Evolutionary conservation across 2,329 filamentous ascomycete genomes (phyloP), one percentile per base, ranked within the genome.

Genomic region (Periconia sp.): DNA sequence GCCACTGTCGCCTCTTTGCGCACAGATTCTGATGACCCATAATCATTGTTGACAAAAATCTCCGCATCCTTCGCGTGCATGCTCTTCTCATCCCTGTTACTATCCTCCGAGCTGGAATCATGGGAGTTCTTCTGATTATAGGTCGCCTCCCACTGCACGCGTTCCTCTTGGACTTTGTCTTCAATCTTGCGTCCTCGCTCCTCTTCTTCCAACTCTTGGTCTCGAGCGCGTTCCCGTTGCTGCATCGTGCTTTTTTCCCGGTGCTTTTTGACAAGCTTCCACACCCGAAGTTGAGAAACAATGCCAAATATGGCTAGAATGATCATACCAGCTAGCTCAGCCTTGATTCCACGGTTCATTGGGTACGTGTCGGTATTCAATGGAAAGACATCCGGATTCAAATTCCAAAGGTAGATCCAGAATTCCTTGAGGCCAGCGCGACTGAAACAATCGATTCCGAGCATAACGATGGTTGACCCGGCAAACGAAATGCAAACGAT

Each of bases 381-480:
- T 0, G 92, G 92, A 65, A 97, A 97, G 0, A 92, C 77, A 41
- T 68, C 81, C 41, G 85, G 79, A 71, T 97, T 97, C 40, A 97
- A 75, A 44, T 77, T 78, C 93, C 93, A 97, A 37, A 96, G 81
- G 70, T 95, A 97, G 6, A 91, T 82, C 93, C 93, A 97, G 62
- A 97, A 97, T 71, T 97, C 93, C 72, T 96, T 97, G 63, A 96
- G 77, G 0, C 93, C 93, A n/a, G 92, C 91, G 57, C 86, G 81
- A 65, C 87, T 93, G 64, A 93, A 95, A 73, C 91, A 96, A 71
- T 97, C 93, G 53, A 97, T 89, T 2, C 93, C 93, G 2, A 97
- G 75, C 14, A 96, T 83, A 1, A 88, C 80, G 2, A 85, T 85
- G 0, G 91, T 96, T 3, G 91, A 88, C 8, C 93, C 93, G 5